Base-by-base conservation (phyloP, 1,284 basidiomycete genomes). In the Pseudozyma pruni region DNA sequence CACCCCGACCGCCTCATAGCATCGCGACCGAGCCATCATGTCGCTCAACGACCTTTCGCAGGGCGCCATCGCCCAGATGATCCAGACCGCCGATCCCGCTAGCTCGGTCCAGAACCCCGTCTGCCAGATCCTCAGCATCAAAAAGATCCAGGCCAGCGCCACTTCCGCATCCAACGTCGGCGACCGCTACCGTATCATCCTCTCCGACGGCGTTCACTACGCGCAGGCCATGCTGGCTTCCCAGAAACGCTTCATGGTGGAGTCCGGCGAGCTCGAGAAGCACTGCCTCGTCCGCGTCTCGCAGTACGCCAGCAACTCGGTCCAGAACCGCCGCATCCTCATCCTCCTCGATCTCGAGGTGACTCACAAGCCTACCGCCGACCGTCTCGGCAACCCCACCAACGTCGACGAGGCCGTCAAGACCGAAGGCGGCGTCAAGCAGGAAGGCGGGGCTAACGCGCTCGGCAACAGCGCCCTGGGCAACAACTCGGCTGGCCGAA, bases 151-250 rank as follows among this genome's bases (percentile, higher is more conserved):
- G 25, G 61, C 78, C 19, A 66, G 60, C 23, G 56, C 66, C 33
- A 61, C 58, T 33, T 46, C 70, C 39, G 71, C 70, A 27, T 57
- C 72, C n/a, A 68, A 56, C 25, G 59, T 73, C 13, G 70, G 67
- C 53, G 79, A 81, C 42, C 71, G 80, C 8, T 82, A 76, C 55
- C 72, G 80, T 46, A 71, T 80, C 67, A 81, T 82, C 52, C 62
- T 82, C 19, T 81, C 79, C 39, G 80, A 82, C 47, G 80, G 80
- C 38, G 45, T 75, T 16, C 66, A 80, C 56, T 82, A 77, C 42
- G 71, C 73, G 1, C 80, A 82, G 47, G 90, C 91, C 29, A 98
- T 99, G 96, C 86, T 98, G 35, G 92, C 93, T 4, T 96, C 94
- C 0, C 91, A 94, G 81, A 87, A 94, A 49, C 97, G 97, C 78